Conservation (phyloP, 441 rosid genomes). For the Corymbia citriodora region DNA sequence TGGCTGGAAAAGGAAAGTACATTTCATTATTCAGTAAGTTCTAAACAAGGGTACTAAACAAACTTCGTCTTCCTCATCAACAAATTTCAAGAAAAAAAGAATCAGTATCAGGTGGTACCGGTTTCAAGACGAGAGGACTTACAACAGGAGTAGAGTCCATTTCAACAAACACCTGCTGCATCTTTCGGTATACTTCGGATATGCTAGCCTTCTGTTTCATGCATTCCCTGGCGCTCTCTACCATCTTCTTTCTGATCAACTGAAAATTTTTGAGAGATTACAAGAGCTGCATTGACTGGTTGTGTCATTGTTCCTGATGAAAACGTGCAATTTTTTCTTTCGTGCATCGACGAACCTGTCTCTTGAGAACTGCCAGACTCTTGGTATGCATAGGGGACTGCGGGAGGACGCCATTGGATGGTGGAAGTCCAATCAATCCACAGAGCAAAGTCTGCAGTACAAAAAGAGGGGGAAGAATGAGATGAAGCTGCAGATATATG, state of each 20-base stretch:
- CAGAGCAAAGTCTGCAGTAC: conserved; percentile 58
- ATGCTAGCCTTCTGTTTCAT: conserved; percentile 52
- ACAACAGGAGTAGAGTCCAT: conserved; percentile 59
- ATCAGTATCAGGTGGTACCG: neutral
- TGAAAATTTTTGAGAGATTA: conserved; percentile 19
- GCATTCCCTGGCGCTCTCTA: conserved; percentile 64
- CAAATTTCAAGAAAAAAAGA: neutral
- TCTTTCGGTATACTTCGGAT: conserved; percentile 69
- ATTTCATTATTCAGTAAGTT: neutral
- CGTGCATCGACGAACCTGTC: conserved; percentile 40
- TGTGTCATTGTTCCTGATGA: neutral
- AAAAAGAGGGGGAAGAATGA: neutral
- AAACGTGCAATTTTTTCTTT: neutral
- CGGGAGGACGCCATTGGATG: conserved; percentile 87
- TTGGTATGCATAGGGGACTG: conserved; percentile 95
- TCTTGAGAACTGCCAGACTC: conserved; percentile 77
- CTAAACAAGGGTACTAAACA: neutral
- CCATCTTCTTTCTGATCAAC: conserved; percentile 77
- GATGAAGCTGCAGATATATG: neutral
- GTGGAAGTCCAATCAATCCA: conserved; percentile 86
- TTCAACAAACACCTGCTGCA: conserved; percentile 74
- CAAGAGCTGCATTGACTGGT: neutral
- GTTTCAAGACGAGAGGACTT: conserved; percentile 5
- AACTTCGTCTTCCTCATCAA: neutral
- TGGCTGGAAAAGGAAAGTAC: neutral